These are phyloP conservation scores for Calonectria hawksworthii DNA, from an alignment of 2,329 filamentous ascomycete genomes.

Conservation along the genomic window DNA sequence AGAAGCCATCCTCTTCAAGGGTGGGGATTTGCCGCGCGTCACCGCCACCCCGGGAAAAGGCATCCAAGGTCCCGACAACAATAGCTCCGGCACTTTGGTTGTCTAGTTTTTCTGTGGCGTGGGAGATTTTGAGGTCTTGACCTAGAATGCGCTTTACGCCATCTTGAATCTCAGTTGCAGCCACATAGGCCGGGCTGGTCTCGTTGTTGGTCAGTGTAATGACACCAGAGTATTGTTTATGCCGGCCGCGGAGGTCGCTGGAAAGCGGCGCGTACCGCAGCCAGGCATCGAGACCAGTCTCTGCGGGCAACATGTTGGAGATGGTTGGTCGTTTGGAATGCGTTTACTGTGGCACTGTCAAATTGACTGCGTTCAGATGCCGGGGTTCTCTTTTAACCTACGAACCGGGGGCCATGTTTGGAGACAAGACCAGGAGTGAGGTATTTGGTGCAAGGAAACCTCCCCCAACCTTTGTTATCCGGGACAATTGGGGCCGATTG, in stretches of 20 bases:
- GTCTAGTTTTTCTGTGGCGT: neutral
- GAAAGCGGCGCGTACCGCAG: neutral
- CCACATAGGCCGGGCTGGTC: neutral
- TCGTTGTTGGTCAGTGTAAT: neutral
- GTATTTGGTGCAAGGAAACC: neutral
- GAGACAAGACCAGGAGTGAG: neutral
- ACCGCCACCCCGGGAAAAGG: neutral
- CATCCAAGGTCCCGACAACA: neutral
- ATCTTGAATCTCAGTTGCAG: neutral
- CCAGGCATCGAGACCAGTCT: slow-evolving; percentile 8
- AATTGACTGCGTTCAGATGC: neutral
- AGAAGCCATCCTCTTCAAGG: neutral
- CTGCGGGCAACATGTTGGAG: neutral
- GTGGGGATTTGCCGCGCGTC: neutral
- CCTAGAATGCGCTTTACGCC: neutral
- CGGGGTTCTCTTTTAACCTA: neutral
- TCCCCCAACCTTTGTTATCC: neutral
- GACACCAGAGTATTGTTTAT: neutral
- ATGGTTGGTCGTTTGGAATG: neutral
- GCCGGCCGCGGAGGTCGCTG: neutral
- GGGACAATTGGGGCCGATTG: neutral
- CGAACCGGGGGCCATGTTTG: neutral
- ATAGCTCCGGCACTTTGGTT: neutral
- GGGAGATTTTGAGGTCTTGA: neutral
- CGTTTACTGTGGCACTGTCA: neutral